phyloP scores from a whole-genome alignment of 2,329 filamentous ascomycete species.

The Coniella lustricola region DNA sequence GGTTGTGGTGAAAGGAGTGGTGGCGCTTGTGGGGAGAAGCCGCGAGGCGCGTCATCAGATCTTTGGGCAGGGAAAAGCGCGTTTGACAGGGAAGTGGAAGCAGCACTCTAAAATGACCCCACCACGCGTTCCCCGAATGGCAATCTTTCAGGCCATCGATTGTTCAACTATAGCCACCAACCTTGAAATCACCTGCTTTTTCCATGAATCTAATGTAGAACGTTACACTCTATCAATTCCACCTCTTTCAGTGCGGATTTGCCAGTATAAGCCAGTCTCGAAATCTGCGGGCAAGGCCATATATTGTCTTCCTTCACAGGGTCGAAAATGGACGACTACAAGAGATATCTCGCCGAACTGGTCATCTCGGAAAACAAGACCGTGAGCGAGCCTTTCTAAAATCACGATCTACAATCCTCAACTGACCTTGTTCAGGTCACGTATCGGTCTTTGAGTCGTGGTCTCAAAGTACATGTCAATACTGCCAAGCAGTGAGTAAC shows the following conservation, averaged over 20 bases:
- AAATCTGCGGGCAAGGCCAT: too few species aligned
- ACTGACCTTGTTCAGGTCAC: conserved; percentile 57
- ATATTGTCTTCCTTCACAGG: too few species aligned
- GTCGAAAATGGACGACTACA: conserved; percentile 53
- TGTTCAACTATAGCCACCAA: not conserved
- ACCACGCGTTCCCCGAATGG: conserved; percentile 1
- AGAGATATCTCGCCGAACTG: conserved; percentile 65
- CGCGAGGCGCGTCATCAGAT: conserved; percentile 6
- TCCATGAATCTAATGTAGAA: too few species aligned
- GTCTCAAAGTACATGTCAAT: conserved; percentile 77
- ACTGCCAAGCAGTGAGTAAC: conserved; percentile 72
- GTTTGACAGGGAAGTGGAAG: not conserved
- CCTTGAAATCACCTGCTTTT: too few species aligned
- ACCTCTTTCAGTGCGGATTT: too few species aligned
- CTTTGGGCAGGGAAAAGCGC: conserved; percentile 5
- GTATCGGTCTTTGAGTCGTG: conserved; percentile 77
- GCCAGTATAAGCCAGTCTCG: too few species aligned
- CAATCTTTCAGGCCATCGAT: too few species aligned
- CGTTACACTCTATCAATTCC: too few species aligned
- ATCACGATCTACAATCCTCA: conserved; percentile 1
- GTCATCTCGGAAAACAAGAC: conserved; percentile 69
- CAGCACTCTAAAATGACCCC: conserved; percentile 3
- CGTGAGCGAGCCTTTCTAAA: conserved; percentile 38
- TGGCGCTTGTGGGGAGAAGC: not conserved
- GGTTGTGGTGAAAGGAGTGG: not conserved